These are phyloP conservation scores for Phytopythium mirpurense DNA, from an alignment of 352 stramenopile species.

Conservation along the genomic window DNA sequence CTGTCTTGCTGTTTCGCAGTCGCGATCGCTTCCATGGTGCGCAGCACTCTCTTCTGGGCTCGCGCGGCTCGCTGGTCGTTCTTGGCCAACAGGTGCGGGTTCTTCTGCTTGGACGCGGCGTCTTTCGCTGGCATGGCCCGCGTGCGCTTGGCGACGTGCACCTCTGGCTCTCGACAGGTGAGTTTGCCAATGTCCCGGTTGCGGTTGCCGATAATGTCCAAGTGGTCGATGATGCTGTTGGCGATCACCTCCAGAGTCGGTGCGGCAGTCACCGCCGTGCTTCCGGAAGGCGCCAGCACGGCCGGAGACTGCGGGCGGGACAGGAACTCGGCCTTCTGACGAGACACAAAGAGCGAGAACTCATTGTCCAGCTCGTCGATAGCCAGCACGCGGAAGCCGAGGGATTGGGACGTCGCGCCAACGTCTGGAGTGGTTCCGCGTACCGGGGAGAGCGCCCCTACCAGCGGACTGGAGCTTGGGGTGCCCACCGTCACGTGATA, in stretches of 20 bases:
- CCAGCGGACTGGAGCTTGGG: background rate
- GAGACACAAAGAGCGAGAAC: slow-evolving; percentile 49
- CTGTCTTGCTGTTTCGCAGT: slow-evolving; percentile 11
- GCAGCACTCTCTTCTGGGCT: slow-evolving; percentile 34
- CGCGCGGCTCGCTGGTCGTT: slow-evolving; percentile 54
- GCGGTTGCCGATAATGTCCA: slow-evolving; percentile 66
- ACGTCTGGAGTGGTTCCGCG: background rate
- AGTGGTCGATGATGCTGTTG: slow-evolving; percentile 38
- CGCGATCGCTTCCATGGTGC: slow-evolving; percentile 40
- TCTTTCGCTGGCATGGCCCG: slow-evolving; percentile 22
- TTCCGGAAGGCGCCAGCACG: background rate
- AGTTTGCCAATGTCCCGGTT: slow-evolving; percentile 60
- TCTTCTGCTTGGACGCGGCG: slow-evolving; percentile 25
- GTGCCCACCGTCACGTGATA: slow-evolving; percentile 17
- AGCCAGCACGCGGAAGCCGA: slow-evolving; percentile 45
- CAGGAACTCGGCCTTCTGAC: slow-evolving; percentile 41
- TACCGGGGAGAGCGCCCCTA: background rate
- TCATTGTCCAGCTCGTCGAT: slow-evolving; percentile 66
- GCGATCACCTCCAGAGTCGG: slow-evolving; percentile 29
- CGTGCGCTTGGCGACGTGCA: slow-evolving; percentile 32
- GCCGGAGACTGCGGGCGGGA: slow-evolving; percentile 8
- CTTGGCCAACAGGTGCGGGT: slow-evolving; percentile 31
- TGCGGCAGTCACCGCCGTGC: background rate
- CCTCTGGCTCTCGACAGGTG: slow-evolving; percentile 41
- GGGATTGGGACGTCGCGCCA: background rate